Conservation (phyloP, 352 stramenopile species). For the Globisporangium radiosum region DNA sequence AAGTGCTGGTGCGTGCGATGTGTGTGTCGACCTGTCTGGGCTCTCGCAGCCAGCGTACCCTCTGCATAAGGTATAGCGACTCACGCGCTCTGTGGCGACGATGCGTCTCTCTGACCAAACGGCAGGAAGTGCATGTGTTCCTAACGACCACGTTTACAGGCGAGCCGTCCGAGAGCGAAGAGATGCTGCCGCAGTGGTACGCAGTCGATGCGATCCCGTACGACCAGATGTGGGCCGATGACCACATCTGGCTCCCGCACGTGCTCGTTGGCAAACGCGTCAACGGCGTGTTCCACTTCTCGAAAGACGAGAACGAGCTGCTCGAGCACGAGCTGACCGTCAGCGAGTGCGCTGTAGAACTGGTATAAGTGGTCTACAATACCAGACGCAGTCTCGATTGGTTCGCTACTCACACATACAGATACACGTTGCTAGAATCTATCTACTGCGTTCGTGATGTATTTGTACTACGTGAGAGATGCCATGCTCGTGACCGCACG, state of each 20-base stretch:
- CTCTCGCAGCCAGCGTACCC: no score
- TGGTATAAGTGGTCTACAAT: no score
- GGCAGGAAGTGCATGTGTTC: conserved; percentile 82
- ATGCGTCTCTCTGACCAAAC: neutral
- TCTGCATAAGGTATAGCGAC: no score
- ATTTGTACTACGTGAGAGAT: no score
- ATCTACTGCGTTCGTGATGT: no score
- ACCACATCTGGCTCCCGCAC: conserved; percentile 74
- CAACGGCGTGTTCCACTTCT: conserved; percentile 68
- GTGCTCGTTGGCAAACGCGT: conserved; percentile 66
- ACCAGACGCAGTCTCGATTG: no score
- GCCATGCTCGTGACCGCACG: no score
- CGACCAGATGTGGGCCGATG: conserved; percentile 84
- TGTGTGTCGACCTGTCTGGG: neutral
- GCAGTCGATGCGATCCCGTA: conserved; percentile 55
- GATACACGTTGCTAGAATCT: no score
- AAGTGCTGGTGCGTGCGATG: conserved; percentile 40
- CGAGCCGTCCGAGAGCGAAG: conserved; percentile 76
- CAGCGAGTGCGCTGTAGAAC: neutral
- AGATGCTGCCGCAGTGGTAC: conserved; percentile 88
- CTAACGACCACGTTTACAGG: conserved; percentile 51
- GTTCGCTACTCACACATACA: no score
- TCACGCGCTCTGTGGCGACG: no score
- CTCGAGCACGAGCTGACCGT: conserved; percentile 34
- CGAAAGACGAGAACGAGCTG: conserved; percentile 59